Conservation (phyloP, 352 stramenopile genomes). For the Globisporangium viniferum region DNA sequence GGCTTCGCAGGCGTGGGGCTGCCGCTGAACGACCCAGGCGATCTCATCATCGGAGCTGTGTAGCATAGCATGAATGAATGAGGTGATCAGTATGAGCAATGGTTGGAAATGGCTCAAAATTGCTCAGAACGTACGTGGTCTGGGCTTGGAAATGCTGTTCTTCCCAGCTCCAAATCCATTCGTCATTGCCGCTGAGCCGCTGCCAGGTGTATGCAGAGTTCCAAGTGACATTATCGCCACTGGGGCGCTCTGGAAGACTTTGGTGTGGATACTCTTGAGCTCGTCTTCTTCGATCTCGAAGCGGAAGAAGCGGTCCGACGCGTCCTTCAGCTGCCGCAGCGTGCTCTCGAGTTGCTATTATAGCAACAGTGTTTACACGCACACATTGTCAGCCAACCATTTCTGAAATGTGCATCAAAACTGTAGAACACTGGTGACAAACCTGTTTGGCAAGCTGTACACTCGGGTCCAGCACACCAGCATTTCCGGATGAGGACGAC, state of each 20-base stretch:
- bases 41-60: constrained; percentile 12
- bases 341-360: constrained; percentile 61
- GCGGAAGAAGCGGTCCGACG: constrained; percentile 86
- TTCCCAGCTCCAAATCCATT: background rate
- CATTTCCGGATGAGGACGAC: too few relatives aligned
- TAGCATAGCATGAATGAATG: background rate
- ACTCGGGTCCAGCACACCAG: constrained; percentile 12
- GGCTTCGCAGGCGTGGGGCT: constrained; percentile 8
- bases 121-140: constrained; percentile 20
- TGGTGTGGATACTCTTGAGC: constrained; percentile 67
- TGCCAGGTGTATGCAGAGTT: background rate
- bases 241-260: constrained; percentile 33
- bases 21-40: constrained; percentile 27
- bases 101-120: background rate
- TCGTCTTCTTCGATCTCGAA: constrained; percentile 95
- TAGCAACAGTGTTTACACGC: background rate
- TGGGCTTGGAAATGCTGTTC: constrained; percentile 17
- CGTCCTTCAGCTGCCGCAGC: constrained; percentile 68
- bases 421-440: background rate
- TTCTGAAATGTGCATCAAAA: background rate
- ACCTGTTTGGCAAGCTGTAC: constrained; percentile 33
- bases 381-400: background rate
- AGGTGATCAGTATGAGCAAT: background rate
- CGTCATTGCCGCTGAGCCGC: background rate
- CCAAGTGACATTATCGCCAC: background rate